Conservation (phyloP, 2,329 filamentous ascomycete species). For the Knufia petricola region DNA sequence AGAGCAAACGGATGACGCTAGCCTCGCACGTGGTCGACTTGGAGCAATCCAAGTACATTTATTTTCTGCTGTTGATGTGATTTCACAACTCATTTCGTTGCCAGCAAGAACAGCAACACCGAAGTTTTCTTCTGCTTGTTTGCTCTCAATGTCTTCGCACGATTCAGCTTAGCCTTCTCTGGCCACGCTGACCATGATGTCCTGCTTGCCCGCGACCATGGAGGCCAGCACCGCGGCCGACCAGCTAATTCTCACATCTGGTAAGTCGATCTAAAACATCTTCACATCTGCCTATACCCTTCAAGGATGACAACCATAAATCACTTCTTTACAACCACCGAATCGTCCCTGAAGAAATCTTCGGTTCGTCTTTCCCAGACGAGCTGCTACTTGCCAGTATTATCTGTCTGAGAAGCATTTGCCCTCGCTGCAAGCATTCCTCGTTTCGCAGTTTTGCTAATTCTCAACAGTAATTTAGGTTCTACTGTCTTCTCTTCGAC, state of each 20-base stretch:
- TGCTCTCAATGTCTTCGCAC: too few species aligned
- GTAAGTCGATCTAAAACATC: background rate
- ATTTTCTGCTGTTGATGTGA: background rate
- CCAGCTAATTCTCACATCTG: slow-evolving; percentile 1
- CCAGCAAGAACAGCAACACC: background rate
- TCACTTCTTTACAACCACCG: slow-evolving; percentile 54
- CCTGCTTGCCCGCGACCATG: too few species aligned
- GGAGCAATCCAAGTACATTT: background rate
- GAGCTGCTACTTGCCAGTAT: slow-evolving; percentile 65
- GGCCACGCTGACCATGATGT: too few species aligned
- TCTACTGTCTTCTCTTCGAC: background rate
- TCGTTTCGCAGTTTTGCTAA: background rate
- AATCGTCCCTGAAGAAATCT: slow-evolving; percentile 59
- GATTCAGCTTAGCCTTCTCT: background rate
- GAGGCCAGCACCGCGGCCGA: too few species aligned
- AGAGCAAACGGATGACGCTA: background rate
- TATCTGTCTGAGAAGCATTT: slow-evolving; percentile 49
- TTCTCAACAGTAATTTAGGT: slow-evolving; percentile 7
- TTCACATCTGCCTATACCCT: slow-evolving; percentile 11
- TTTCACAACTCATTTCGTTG: background rate
- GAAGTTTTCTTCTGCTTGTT: background rate
- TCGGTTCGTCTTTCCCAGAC: slow-evolving; percentile 51
- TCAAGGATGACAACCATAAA: slow-evolving; percentile 49
- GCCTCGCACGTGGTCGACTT: too few species aligned
- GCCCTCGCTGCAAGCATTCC: slow-evolving; percentile 11